Base-by-base conservation (phyloP, 257 asterid species). In the Nicotiana knightiana region DNA sequence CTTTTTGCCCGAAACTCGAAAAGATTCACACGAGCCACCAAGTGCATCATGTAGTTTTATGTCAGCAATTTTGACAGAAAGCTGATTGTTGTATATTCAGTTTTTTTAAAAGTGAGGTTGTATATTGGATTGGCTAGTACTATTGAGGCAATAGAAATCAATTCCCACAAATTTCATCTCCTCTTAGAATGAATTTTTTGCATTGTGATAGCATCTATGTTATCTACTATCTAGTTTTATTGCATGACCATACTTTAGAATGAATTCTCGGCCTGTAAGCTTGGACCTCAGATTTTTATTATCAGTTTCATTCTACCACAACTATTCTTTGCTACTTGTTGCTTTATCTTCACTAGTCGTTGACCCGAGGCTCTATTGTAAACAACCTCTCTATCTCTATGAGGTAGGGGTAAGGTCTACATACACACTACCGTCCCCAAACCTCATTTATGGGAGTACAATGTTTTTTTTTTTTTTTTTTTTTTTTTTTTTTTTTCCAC, bases 51-150 rank as follows among this genome's bases (percentile, higher is more conserved):
- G 63, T 51, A 51, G 63, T 51, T 13, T 12, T 73, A 6, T 48
- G 13, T 70, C 48, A 24, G 78, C 78, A 73, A 75, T 75, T 75
- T 75, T 75, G 79, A 75, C 16, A 8, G 63, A 71, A 32, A 73
- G 7, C 78, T 71, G n/a, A 71, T 30, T 71, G 79, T 75, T 51
- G 43, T 51, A 75, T 75, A 15, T 75, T 75, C 63, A 51, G 11
- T 43, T 15, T 51, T 43, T 71, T 24, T 13, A 6, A 68, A 24
- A 13, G 79, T 26, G 58, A 75, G 16, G 63, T 75, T 75, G 79
- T 75, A 75, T 75, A 75, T 51, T 75, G 79, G 61, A 26, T 33
- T 43, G 62, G 8, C 43, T 26, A 48, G 9, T 48, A 48, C 62
- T 6, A 15, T 6, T 13, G 9, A 17, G 79, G 43, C 62, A 73